A percentile compares a stretch with the other conserved stretches of the same genome.
phyloP scores from a whole-genome alignment of 495 filamentous ascomycete species.

The Neurospora discreta region DNA sequence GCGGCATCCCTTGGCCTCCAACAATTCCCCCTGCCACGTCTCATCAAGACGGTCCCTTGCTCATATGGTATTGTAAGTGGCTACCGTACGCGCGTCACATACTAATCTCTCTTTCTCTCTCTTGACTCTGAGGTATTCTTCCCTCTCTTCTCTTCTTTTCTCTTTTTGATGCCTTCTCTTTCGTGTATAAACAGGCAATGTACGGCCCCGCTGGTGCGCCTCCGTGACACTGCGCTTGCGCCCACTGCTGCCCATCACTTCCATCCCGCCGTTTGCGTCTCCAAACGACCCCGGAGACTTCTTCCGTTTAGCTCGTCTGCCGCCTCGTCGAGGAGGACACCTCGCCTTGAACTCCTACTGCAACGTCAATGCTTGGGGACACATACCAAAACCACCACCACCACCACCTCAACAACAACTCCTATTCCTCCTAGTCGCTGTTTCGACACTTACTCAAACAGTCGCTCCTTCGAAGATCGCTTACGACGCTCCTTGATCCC shows the following conservation, averaged over 20 bases:
- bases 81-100: not conserved
- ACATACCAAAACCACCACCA: not conserved
- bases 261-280: slow-evolving; percentile 1
- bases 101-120: not conserved
- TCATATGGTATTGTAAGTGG: not conserved
- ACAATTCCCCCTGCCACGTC: not conserved
- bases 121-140: not conserved
- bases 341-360: slow-evolving; percentile 3
- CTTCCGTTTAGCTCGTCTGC: slow-evolving; percentile 12
- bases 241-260: slow-evolving; percentile 8
- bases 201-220: slow-evolving; percentile 19
- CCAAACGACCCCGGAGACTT: slow-evolving; percentile 11
- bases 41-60: not conserved
- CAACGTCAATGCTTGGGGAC: not conserved
- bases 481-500: slow-evolving; percentile 7
- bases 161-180: slow-evolving; percentile 12
- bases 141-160: not conserved
- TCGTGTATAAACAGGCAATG: slow-evolving; percentile 6
- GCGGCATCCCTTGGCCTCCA: not conserved
- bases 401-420: not conserved
- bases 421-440: slow-evolving; percentile 9
- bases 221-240: slow-evolving; percentile 17
- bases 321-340: slow-evolving; percentile 8
- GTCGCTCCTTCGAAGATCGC: slow-evolving; percentile 14
- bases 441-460: slow-evolving; percentile 21